These are phyloP conservation scores for Chlamydomonas incerta DNA, from an alignment of 139 green algal species.

Conservation along the genomic window DNA sequence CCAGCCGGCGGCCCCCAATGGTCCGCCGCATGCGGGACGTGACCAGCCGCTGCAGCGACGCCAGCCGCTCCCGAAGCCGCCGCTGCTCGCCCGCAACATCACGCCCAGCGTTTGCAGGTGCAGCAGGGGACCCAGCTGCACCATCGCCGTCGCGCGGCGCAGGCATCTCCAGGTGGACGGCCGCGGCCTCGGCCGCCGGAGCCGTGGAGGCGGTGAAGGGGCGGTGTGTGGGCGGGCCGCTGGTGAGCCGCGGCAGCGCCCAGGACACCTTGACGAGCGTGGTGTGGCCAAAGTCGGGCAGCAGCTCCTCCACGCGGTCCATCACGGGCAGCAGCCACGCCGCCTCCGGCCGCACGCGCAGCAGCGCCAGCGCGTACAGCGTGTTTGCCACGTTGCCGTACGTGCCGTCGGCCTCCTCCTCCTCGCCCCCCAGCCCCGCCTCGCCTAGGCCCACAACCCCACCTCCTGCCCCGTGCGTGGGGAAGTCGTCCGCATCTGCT, in stretches of 20 bases:
- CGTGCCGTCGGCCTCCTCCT: not conserved
- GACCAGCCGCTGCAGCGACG: not conserved
- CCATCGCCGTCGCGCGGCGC: too few relatives aligned
- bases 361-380: conserved; percentile 15
- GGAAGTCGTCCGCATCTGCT: too few relatives aligned
- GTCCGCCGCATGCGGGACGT: not conserved
- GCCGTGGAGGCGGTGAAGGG: not conserved
- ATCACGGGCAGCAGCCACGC: conserved; percentile 1
- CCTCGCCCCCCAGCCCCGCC: too few relatives aligned
- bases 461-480: too few relatives aligned
- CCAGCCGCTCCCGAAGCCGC: not conserved
- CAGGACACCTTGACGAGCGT: conserved; percentile 23
- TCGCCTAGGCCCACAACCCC: too few relatives aligned
- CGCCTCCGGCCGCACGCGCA: conserved; percentile 16
- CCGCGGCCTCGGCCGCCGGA: not conserved
- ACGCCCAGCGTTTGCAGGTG: not conserved
- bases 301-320: not conserved
- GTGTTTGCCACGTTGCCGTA: conserved; percentile 32
- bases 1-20: too few relatives aligned
- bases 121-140: too few relatives aligned
- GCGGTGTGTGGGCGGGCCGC: not conserved
- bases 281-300: conserved; percentile 21
- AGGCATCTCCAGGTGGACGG: too few relatives aligned
- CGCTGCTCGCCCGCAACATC: not conserved
- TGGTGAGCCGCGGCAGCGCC: conserved; percentile 23